Base-by-base conservation (phyloP, 331 rosid species). In the Acacia pycnantha region DNA sequence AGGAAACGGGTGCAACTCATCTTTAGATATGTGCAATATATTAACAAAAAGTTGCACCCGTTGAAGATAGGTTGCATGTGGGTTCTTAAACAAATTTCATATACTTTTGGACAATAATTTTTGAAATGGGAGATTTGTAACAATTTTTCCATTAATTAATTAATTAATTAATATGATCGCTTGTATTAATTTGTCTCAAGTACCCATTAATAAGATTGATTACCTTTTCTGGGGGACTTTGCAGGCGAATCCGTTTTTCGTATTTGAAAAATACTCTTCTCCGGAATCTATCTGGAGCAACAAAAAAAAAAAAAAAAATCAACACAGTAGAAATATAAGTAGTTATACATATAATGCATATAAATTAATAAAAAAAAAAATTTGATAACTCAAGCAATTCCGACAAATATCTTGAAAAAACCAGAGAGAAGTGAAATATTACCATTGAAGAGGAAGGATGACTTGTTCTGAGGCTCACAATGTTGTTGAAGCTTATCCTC, bases 171-270 rank as follows among this genome's bases (percentile, higher is more conserved):
- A 54, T 22, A 58, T 22, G 37, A 64, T 9, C 15, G 35, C 11
- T 29, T 35, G 8, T 40, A 44, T 44, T 43, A 21, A 22, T 70
- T 44, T 13, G n/a, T 44, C 14, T 47, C 54, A 12, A 70, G 56
- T 6, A 12, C 24, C 6, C 5, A 44, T 18, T 70, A 44, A 44
- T 13, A 3, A 66, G 43, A 69, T 77, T 31, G 66, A 22, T 77
- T 84, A 90, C 98, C 91, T 94, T 94, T 69, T 90, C 97, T 5
- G 89, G 92, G 7, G 91, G 89, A 29, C 98, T 94, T 71, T 86
- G 90, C 74, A 86, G 78, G 59, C 95, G 88, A 22, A 92, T 82
- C 18, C 93, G 89, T 80, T 88, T 88, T 79, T 94, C 98, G 31
- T 94, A 90, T 66, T 87, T 90, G 79, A 94, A 94, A 88, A 94